Evolutionary conservation across 2,329 filamentous ascomycete species (phyloP), one percentile per base, ranked within the genome.

Genomic region (Parastagonospora avenae): DNA sequence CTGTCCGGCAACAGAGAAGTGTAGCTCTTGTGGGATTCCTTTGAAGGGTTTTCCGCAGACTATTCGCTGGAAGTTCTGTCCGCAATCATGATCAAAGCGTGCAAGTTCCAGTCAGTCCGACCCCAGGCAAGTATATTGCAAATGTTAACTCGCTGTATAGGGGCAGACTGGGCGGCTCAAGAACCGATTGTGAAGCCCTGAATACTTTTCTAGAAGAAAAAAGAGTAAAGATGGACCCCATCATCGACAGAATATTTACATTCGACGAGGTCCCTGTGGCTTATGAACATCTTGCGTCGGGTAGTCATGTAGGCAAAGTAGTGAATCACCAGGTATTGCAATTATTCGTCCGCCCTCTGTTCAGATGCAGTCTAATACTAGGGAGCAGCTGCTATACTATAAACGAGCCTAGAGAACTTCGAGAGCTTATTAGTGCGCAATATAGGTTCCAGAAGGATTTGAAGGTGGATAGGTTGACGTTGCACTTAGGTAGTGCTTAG

Each of bases 91-190:
- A 9, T 36, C 2, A 67, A 69, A 30, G 43, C 46, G 1, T 64
- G 62, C 1, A 64, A 56, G 28, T 12, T 66, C 3, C 48, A 65
- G 63, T 65, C 39, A 54, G 64, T 57, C 19, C 3, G 24, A 31
- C 38, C 19, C 6, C 11, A 30, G 29, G 4, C 15, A 10, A 14
- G 16, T 14, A 2, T 15, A 7, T 8, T 8, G 12, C 14, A 32
- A 24, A 11, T 15, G 16, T 14, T 48, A 10, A 48, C 40, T 29
- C 29, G 16, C 24, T 24, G 9, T 14, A 16, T 80, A 80, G 79
- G 60, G 79, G 85, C 0, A 78, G 88, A 8, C 61, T 84, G 27
- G 85, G 84, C 61, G 85, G 85, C 0, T 83, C 85, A 0, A 79
- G 75, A 60, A 77, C 80, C 43, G 74, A 80, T 30, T 82, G 73